Percentiles rank a stretch among this genome's conserved stretches.
phyloP scores from a whole-genome alignment of 1,139 yeast genomes.

The Candida sp. region DNA sequence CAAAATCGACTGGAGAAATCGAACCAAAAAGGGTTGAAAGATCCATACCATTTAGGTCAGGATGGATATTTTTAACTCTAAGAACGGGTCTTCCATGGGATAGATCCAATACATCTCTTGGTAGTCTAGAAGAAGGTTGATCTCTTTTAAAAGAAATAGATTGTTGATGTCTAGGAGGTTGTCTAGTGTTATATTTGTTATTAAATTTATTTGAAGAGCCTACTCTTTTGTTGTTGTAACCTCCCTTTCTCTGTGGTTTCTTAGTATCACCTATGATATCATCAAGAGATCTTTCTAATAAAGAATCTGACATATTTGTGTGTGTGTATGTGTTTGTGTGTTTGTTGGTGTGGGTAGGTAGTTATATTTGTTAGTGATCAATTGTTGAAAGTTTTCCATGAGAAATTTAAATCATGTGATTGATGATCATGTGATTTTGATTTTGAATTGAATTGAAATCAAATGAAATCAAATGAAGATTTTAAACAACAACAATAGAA shows the following conservation, averaged over 20 bases:
- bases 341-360: too few relatives aligned
- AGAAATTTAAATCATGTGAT: too few relatives aligned
- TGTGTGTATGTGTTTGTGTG: not conserved
- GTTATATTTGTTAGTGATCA: not conserved
- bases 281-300: conserved; percentile 56
- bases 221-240: conserved; percentile 1
- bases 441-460: too few relatives aligned
- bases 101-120: conserved; percentile 24
- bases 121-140: conserved; percentile 15
- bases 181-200: not conserved
- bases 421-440: too few relatives aligned
- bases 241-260: conserved; percentile 8
- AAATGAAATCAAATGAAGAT: too few relatives aligned
- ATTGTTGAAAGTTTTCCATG: too few relatives aligned
- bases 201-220: not conserved
- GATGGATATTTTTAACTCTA: conserved; percentile 57
- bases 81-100: conserved; percentile 42
- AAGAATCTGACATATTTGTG: conserved; percentile 33
- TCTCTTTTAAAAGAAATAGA: not conserved
- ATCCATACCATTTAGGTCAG: conserved; percentile 63
- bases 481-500: too few relatives aligned
- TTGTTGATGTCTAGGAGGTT: not conserved
- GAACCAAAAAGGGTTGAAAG: conserved; percentile 49
- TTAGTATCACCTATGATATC: conserved; percentile 48
- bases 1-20: conserved; percentile 55